These are phyloP conservation scores for Dianthus caryophyllus DNA, from an alignment of 148 eudicot genomes.

Conservation along the genomic window DNA sequence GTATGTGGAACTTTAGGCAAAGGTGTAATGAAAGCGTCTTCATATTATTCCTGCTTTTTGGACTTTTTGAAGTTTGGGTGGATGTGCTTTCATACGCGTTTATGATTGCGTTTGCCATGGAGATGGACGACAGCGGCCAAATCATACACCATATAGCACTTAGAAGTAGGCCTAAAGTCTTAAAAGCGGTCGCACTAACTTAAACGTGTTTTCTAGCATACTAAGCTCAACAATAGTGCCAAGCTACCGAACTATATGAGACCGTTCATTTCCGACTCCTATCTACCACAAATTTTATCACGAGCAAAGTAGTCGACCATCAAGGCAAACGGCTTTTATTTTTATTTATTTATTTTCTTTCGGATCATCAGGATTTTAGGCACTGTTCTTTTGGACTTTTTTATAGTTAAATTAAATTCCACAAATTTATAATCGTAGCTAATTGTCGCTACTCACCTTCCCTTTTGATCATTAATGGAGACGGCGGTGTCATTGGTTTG, in stretches of 20 bases:
- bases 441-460: slow-evolving; percentile 15
- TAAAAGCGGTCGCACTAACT: not conserved
- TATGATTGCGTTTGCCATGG: not conserved
- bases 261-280: not conserved
- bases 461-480: slow-evolving; percentile 22
- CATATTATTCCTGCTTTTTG: slow-evolving; percentile 25
- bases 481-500: slow-evolving; percentile 28
- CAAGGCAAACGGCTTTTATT: not conserved
- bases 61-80: slow-evolving; percentile 15
- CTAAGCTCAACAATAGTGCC: not conserved
- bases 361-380: not conserved
- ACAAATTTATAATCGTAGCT: no score
- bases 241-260: not conserved
- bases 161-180: not conserved
- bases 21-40: slow-evolving; percentile 25
- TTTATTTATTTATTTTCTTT: no score
- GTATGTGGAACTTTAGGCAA: slow-evolving; percentile 23
- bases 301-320: not conserved
- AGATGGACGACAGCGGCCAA: not conserved
- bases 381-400: no score
- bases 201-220: not conserved
- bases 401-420: no score
- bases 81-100: slow-evolving; percentile 19
- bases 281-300: no score
- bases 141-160: not conserved